phyloP scores from a whole-genome alignment of 805 yeast genomes.

The Suhomyces sp. region DNA sequence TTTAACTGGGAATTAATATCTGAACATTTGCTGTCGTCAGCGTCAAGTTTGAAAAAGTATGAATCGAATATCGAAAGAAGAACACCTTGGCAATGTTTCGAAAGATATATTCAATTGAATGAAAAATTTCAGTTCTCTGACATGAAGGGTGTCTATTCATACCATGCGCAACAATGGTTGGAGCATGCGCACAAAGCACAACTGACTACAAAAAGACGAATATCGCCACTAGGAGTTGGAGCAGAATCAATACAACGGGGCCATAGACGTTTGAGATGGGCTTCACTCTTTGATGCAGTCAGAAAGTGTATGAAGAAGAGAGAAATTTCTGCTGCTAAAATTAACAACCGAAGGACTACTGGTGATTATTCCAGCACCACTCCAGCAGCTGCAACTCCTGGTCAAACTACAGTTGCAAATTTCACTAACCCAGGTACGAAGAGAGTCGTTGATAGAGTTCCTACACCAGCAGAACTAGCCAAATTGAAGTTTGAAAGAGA shows the following conservation, averaged over 20 bases:
- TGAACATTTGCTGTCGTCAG: slow-evolving; percentile 66
- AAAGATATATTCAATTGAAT: slow-evolving; percentile 87
- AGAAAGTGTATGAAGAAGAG: slow-evolving; percentile 86
- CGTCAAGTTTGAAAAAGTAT: slow-evolving; percentile 60
- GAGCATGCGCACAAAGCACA: slow-evolving; percentile 90
- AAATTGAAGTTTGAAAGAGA: slow-evolving; percentile 83
- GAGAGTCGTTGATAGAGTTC: slow-evolving; percentile 47
- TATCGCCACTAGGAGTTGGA: slow-evolving; percentile 92
- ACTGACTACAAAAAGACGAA: slow-evolving; percentile 81
- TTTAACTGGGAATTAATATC: slow-evolving; percentile 94
- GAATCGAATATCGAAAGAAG: slow-evolving; percentile 89
- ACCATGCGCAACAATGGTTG: slow-evolving; percentile 84
- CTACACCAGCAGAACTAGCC: slow-evolving; percentile 81
- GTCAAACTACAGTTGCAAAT: slow-evolving; percentile 1
- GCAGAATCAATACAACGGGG: slow-evolving; percentile 92
- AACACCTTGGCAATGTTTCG: slow-evolving; percentile 99
- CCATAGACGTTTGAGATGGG: slow-evolving; percentile 89
- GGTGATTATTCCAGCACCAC: slow-evolving; percentile 4
- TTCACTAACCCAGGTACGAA: slow-evolving; percentile 12
- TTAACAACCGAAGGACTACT: slow-evolving; percentile 12
- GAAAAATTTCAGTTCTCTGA: slow-evolving; percentile 85
- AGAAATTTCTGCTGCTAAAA: slow-evolving; percentile 56
- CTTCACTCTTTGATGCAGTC: slow-evolving; percentile 94
- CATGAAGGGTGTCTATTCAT: slow-evolving; percentile 83
- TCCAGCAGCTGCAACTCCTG: slow-evolving; percentile 1